Percentiles rank a stretch among this genome's conserved stretches.
These are phyloP conservation scores for Suillus weaverae DNA, from an alignment of 768 basidiomycete genomes.

Conservation along the genomic window DNA sequence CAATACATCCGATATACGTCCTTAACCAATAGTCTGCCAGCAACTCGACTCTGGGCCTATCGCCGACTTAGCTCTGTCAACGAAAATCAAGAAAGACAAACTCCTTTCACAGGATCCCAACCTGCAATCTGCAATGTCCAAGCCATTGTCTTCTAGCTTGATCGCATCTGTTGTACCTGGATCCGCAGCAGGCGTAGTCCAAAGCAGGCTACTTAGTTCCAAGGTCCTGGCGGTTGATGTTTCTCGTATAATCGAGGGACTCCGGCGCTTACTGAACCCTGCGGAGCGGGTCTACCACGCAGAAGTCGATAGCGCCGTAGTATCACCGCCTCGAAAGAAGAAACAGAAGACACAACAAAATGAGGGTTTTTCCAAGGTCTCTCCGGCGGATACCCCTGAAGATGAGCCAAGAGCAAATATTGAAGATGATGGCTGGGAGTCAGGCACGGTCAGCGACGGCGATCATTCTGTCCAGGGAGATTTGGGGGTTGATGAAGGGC, in stretches of 20 bases:
- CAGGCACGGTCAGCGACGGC: conserved; percentile 40
- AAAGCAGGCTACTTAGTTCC: conserved; percentile 73
- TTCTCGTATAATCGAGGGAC: conserved; percentile 46
- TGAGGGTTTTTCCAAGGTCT: conserved; percentile 1
- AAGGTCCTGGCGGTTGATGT: conserved; percentile 69
- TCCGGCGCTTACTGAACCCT: conserved; percentile 45
- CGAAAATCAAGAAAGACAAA: conserved; percentile 75
- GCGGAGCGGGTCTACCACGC: conserved; percentile 1
- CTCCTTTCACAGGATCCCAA: conserved; percentile 50
- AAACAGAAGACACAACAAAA: conserved; percentile 10
- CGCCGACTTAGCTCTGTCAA: conserved; percentile 62
- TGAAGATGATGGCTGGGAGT: conserved; percentile 40
- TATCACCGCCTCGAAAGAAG: conserved; percentile 10
- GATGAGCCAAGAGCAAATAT: conserved; percentile 21
- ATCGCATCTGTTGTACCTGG: conserved; percentile 39
- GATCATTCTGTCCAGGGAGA: conserved; percentile 25
- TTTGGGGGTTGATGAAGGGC: conserved; percentile 37
- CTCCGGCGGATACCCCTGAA: conserved; percentile 14
- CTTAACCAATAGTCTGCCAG: conserved; percentile 36
- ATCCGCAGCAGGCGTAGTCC: conserved; percentile 56
- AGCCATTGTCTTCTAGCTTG: conserved; percentile 42
- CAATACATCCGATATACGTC: not conserved
- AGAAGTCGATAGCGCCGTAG: conserved; percentile 17
- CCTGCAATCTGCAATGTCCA: conserved; percentile 44
- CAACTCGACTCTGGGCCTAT: conserved; percentile 56